phyloP scores from a whole-genome alignment of 805 yeast genomes.

The Monosporozyma siamensis region DNA sequence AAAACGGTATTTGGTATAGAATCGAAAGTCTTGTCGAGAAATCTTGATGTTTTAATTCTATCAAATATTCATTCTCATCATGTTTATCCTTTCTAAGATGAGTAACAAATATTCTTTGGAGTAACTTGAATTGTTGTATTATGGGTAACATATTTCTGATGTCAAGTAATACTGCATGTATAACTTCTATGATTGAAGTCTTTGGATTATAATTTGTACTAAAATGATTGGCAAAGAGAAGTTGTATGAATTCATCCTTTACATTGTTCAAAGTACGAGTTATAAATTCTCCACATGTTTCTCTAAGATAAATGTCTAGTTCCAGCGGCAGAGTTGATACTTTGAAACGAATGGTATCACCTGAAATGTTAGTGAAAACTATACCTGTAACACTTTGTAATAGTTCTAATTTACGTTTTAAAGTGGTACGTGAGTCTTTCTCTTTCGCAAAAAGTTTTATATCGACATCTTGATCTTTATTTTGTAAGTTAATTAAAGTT shows the following conservation, averaged over 20 bases:
- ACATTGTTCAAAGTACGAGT: background rate
- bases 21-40: constrained; percentile 8
- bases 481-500: background rate
- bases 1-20: constrained; percentile 8
- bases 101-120: constrained; percentile 14
- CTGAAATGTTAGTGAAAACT: background rate
- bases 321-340: background rate
- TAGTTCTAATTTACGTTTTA: background rate
- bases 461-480: background rate
- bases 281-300: background rate
- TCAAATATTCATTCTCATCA: background rate
- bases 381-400: background rate
- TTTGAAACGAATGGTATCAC: background rate
- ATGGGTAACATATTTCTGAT: constrained; percentile 8
- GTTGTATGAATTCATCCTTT: background rate
- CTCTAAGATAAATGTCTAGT: background rate
- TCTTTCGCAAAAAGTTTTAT: background rate
- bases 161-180: background rate
- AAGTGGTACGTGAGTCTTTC: background rate
- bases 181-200: background rate
- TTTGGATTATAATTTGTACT: background rate
- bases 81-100: background rate
- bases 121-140: constrained; percentile 9
- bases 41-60: constrained; percentile 14
- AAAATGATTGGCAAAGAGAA: background rate